Conservation (phyloP, 192 early-diverging fungal genomes). For the Diversispora epigaea region DNA sequence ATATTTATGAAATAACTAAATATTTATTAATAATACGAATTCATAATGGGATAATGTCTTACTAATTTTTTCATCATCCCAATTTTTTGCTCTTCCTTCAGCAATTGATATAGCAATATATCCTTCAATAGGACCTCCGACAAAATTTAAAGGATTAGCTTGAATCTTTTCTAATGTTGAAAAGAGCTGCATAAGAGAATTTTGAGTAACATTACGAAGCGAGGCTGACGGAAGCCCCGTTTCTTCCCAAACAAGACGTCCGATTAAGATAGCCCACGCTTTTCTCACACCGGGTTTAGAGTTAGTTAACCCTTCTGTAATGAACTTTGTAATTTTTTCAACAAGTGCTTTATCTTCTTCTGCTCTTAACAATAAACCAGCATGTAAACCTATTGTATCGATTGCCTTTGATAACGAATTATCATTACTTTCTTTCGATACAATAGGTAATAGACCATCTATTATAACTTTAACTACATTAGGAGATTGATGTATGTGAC, state of each 20-base stretch:
- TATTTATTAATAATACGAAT: not conserved
- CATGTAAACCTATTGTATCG: conserved; percentile 57
- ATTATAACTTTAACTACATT: conserved; percentile 48
- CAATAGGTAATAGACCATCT: conserved; percentile 64
- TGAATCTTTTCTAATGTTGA: conserved; percentile 57
- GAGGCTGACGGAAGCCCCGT: conserved; percentile 32
- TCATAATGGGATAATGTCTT: not conserved
- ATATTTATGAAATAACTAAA: not conserved
- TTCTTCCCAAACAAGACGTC: conserved; percentile 53
- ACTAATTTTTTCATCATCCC: conserved; percentile 35
- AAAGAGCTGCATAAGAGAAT: conserved; percentile 46
- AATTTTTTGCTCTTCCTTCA: conserved; percentile 41
- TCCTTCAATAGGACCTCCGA: conserved; percentile 62
- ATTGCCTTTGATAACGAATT: conserved; percentile 61
- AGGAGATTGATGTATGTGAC: conserved; percentile 35
- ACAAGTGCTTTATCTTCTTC: conserved; percentile 45
- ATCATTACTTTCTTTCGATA: conserved; percentile 78
- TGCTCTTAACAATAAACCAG: conserved; percentile 45
- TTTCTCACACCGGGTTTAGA: conserved; percentile 60
- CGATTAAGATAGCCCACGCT: conserved; percentile 65
- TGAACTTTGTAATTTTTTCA: conserved; percentile 47
- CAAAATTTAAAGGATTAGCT: conserved; percentile 56
- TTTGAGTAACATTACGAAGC: conserved; percentile 35
- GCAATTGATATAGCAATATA: conserved; percentile 60
- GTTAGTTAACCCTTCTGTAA: conserved; percentile 58